Percentiles rank a stretch among this genome's conserved stretches.
Evolutionary conservation across 768 basidiomycete genomes (phyloP).

Genomic region (Ramaria sp.): DNA sequence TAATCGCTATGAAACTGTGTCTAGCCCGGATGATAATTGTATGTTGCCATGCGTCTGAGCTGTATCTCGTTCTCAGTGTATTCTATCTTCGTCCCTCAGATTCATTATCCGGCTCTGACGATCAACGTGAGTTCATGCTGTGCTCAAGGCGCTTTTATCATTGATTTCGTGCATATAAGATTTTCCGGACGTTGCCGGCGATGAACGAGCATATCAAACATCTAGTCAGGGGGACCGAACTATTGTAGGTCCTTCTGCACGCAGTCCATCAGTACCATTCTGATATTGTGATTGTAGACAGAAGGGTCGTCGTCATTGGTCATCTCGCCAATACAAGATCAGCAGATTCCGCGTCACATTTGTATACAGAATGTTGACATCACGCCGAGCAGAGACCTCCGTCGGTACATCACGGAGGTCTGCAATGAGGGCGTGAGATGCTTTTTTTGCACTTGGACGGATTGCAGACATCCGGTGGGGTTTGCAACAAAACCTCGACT

Average conservation of each 20-base stretch:
- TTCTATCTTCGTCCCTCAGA: neutral
- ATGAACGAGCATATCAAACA: neutral
- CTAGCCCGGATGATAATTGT: neutral
- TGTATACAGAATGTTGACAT: neutral
- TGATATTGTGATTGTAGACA: neutral
- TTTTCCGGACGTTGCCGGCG: neutral
- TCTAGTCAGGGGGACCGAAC: too few species aligned
- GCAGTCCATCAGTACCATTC: too few species aligned
- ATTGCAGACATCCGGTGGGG: constrained; percentile 3
- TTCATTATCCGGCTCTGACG: neutral
- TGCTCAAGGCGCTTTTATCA: neutral
- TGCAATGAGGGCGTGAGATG: neutral
- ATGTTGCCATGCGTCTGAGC: neutral
- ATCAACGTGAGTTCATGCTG: neutral
- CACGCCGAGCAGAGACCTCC: neutral
- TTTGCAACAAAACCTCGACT: neutral
- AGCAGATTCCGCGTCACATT: neutral
- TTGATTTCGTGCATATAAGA: neutral
- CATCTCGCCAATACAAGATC: neutral
- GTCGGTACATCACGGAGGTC: neutral
- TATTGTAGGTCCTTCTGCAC: too few species aligned
- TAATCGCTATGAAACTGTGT: too few species aligned
- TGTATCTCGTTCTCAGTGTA: neutral
- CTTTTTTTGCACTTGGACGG: constrained; percentile 3
- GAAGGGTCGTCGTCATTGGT: neutral